A percentile compares a stretch with the other conserved stretches of the same genome.
Conservation (phyloP, 306 rosid species). For the Astragalus glycyphyllos region DNA sequence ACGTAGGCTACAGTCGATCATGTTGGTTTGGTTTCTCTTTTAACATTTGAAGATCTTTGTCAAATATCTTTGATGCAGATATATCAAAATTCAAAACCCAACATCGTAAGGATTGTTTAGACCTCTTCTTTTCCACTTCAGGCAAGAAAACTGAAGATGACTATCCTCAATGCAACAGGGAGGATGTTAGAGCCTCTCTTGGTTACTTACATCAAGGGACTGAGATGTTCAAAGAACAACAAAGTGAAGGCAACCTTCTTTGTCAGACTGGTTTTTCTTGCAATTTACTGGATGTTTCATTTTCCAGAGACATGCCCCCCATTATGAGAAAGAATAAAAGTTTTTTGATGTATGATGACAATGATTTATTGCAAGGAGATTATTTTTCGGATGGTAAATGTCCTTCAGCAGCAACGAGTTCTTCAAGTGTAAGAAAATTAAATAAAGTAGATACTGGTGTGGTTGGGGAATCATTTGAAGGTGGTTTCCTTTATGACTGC, state of each 20-base stretch:
- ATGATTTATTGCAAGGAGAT: conserved; percentile 46
- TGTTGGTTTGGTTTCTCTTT: conserved; percentile 44
- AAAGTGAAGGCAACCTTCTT: conserved; percentile 44
- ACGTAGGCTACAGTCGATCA: conserved; percentile 26
- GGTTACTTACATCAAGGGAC: conserved; percentile 41
- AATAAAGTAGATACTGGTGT: conserved; percentile 44
- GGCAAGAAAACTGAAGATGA: conserved; percentile 58
- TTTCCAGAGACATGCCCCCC: conserved; percentile 51
- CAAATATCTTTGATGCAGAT: conserved; percentile 58
- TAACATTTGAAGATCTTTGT: conserved; percentile 33
- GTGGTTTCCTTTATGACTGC: conserved; percentile 44
- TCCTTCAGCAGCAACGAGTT: conserved; percentile 45
- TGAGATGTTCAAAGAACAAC: conserved; percentile 49
- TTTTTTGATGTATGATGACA: conserved; percentile 43
- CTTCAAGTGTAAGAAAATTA: conserved; percentile 50
- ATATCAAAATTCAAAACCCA: conserved; percentile 46
- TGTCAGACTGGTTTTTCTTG: conserved; percentile 48
- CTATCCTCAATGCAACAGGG: conserved; percentile 40
- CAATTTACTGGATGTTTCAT: conserved; percentile 50
- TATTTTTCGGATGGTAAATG: conserved; percentile 47
- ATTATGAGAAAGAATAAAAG: conserved; percentile 38
- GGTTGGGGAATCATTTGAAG: conserved; percentile 46
- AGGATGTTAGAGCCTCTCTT: conserved; percentile 45
- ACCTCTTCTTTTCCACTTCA: conserved; percentile 51
- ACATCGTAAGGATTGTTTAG: conserved; percentile 49